Evolutionary conservation across 2,329 filamentous ascomycete genomes (phyloP).

Genomic region (Trichoderma oligosporum): DNA sequence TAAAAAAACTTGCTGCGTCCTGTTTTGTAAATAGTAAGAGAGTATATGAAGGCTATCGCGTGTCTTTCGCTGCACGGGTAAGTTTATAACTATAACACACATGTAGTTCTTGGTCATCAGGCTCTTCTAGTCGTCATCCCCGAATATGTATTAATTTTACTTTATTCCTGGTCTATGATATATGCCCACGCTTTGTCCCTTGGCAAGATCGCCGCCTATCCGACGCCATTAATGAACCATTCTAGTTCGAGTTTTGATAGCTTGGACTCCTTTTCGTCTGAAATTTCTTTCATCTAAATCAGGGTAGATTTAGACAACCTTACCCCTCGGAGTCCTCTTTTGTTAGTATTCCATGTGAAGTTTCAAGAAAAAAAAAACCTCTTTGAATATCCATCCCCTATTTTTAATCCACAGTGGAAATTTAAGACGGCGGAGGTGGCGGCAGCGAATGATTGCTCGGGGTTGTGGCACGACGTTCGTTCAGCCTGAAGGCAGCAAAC

Average conservation of each 20-base stretch:
- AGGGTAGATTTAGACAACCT: not conserved
- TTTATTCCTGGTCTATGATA: constrained; percentile 10
- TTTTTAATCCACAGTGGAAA: not conserved
- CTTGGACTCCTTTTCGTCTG: not conserved
- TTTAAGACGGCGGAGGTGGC: constrained; percentile 27
- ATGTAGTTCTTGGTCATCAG: too few species aligned
- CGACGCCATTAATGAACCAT: not conserved
- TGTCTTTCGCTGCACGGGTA: too few species aligned
- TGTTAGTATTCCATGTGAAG: not conserved
- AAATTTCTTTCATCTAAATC: not conserved
- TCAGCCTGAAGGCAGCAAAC: constrained; percentile 64
- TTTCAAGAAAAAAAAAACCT: not conserved
- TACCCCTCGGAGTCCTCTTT: not conserved
- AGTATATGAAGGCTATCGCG: too few species aligned
- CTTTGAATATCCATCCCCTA: not conserved
- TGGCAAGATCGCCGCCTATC: constrained; percentile 3
- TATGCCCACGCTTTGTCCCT: constrained; percentile 2
- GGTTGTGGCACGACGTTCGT: constrained; percentile 35
- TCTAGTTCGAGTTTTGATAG: not conserved
- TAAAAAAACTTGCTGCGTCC: too few species aligned
- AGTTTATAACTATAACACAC: too few species aligned
- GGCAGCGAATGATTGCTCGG: constrained; percentile 24
- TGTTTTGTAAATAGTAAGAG: too few species aligned
- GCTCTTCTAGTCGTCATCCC: not conserved
- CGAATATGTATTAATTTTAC: not conserved